A percentile compares a stretch with the other conserved stretches of the same genome.
phyloP scores from a whole-genome alignment of 1,284 basidiomycete species.

The Retiboletus flavoniger region DNA sequence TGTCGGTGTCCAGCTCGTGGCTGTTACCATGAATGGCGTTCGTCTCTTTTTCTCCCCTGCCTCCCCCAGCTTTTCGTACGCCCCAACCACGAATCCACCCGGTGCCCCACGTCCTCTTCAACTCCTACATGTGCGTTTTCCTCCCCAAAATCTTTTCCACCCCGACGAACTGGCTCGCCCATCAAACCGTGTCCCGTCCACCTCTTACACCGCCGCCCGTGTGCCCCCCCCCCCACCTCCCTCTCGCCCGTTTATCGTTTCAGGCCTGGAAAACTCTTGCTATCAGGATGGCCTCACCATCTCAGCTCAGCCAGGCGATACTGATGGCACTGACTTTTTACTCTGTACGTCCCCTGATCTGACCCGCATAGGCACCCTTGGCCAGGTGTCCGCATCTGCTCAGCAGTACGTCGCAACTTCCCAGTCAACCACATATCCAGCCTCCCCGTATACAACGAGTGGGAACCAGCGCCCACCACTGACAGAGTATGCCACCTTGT shows the following conservation, averaged over 20 bases:
- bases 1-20: conserved; percentile 71
- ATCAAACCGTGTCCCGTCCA: conserved; percentile 41
- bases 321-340: conserved; percentile 72
- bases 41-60: conserved; percentile 77
- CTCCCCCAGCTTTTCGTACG: conserved; percentile 38
- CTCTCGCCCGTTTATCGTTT: conserved; percentile 55
- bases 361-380: conserved; percentile 61
- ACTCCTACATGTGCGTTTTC: conserved; percentile 75
- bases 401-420: conserved; percentile 42
- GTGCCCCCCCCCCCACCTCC: conserved; percentile 41
- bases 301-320: conserved; percentile 68
- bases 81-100: conserved; percentile 31
- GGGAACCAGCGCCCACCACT: conserved; percentile 58
- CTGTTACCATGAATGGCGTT: conserved; percentile 75
- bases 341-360: conserved; percentile 78
- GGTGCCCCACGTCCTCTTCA: conserved; percentile 50
- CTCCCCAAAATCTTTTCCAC: conserved; percentile 72
- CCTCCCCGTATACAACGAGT: conserved; percentile 40
- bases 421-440: conserved; percentile 34
- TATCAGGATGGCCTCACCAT: conserved; percentile 66
- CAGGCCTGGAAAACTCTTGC: conserved; percentile 54
- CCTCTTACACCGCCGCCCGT: conserved; percentile 48
- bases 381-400: conserved; percentile 51
- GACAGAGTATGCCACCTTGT: conserved; percentile 72
- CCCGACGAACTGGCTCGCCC: conserved; percentile 65